Conservation (phyloP, 2,329 filamentous ascomycete species). For the Colletotrichum endophyticum region DNA sequence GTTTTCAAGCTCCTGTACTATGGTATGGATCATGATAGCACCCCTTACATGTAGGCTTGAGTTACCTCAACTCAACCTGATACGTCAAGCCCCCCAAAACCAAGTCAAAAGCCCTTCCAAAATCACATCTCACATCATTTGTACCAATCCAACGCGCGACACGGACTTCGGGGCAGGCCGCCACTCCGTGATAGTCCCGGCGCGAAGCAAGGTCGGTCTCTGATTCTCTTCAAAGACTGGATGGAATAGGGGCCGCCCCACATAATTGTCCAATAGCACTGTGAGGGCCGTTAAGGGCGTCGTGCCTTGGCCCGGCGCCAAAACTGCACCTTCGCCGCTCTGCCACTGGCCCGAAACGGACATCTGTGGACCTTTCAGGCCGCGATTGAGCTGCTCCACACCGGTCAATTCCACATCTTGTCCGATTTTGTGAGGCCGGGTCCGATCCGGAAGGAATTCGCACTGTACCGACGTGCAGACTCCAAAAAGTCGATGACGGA, state of each 20-base stretch:
- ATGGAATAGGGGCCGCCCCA: background rate
- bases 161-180: background rate
- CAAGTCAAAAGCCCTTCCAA: fast-evolving
- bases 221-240: background rate
- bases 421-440: background rate
- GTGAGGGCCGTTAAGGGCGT: background rate
- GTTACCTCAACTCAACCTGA: background rate
- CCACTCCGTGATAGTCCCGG: background rate
- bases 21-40: background rate
- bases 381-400: background rate
- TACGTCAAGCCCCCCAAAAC: fast-evolving
- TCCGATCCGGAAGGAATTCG: background rate
- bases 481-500: background rate
- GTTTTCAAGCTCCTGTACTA: background rate
- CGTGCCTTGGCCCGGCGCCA: background rate
- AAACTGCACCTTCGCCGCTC: background rate
- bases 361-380: background rate
- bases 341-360: background rate
- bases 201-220: background rate
- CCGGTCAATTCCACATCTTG: background rate
- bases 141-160: fast-evolving
- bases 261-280: conserved; percentile 7
- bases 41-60: background rate
- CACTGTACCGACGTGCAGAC: background rate
- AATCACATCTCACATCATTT: background rate